A percentile compares a stretch with the other conserved stretches of the same genome.
Conservation (phyloP, 345 rosid species). For the Noccaea caerulescens region DNA sequence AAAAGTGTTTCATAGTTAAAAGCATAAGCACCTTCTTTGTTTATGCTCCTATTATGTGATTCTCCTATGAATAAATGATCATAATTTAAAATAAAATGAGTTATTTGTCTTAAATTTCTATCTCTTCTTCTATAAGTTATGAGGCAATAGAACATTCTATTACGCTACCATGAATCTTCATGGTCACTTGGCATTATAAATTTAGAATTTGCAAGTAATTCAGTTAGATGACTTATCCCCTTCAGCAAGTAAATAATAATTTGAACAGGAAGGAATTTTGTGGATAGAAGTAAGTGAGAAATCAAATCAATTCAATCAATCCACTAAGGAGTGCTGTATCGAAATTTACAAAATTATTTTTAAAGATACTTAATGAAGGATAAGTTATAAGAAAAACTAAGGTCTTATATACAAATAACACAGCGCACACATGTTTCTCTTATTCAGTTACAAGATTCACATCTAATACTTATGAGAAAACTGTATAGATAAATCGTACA, state of each 20-base stretch:
- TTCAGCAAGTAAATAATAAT: not conserved
- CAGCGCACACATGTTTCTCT: too few relatives aligned
- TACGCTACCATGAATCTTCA: not conserved
- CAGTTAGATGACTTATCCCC: not conserved
- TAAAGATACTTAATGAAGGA: too few relatives aligned
- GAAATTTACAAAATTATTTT: too few relatives aligned
- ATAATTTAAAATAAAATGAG: not conserved
- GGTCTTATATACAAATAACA: too few relatives aligned
- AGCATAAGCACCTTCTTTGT: conserved; percentile 3
- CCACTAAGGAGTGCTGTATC: too few relatives aligned
- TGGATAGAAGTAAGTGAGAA: not conserved
- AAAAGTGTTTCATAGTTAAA: not conserved
- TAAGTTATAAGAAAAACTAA: too few relatives aligned
- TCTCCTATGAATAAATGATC: conserved; percentile 1
- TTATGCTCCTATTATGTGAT: conserved; percentile 12
- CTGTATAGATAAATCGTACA: too few relatives aligned
- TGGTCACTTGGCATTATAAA: not conserved
- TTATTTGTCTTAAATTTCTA: too few relatives aligned
- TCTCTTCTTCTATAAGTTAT: not conserved
- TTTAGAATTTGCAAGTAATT: not conserved
- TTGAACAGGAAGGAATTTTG: not conserved
- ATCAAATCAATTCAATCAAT: too few relatives aligned
- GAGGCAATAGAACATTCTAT: not conserved
- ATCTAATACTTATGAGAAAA: too few relatives aligned
- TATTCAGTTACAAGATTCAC: too few relatives aligned